These are phyloP conservation scores for Plantago ovata DNA, from an alignment of 257 asterid species.

Conservation along the genomic window DNA sequence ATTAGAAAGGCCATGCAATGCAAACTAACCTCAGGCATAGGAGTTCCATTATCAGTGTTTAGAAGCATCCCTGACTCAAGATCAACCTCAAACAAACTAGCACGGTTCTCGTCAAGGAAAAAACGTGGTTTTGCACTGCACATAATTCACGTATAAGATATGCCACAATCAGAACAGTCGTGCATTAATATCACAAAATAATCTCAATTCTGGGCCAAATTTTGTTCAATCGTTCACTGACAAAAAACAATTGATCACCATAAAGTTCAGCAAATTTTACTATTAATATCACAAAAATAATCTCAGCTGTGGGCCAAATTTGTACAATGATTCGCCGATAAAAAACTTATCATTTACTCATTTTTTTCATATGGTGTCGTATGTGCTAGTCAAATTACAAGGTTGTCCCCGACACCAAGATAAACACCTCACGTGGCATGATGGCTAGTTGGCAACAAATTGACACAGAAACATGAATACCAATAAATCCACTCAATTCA, in stretches of 20 bases:
- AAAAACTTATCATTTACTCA: too few relatives aligned
- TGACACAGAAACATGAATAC: neutral
- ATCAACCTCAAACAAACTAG: slow-evolving; percentile 86
- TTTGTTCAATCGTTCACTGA: neutral
- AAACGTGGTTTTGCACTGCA: slow-evolving; percentile 92
- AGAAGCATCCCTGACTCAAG: slow-evolving; percentile 84
- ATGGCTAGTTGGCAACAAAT: slow-evolving; percentile 50
- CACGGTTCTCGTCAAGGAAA: slow-evolving; percentile 89
- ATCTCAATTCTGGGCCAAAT: slow-evolving; percentile 7
- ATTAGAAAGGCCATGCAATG: slow-evolving; percentile 14
- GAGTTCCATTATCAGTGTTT: slow-evolving; percentile 95
- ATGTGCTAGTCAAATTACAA: neutral
- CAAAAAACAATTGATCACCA: neutral
- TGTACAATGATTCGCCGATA: too few relatives aligned
- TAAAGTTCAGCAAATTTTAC: neutral
- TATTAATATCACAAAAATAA: neutral
- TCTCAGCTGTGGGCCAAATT: slow-evolving; percentile 1
- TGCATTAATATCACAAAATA: slow-evolving; percentile 4
- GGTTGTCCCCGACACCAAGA: slow-evolving; percentile 57
- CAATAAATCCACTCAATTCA: too few relatives aligned
- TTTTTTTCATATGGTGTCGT: slow-evolving; percentile 25
- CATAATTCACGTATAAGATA: slow-evolving; percentile 7
- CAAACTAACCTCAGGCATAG: slow-evolving; percentile 83
- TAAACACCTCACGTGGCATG: slow-evolving; percentile 17
- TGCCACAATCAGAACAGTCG: slow-evolving; percentile 21